phyloP scores from a whole-genome alignment of 768 basidiomycete species.

The Podaxis carcinomalis region DNA sequence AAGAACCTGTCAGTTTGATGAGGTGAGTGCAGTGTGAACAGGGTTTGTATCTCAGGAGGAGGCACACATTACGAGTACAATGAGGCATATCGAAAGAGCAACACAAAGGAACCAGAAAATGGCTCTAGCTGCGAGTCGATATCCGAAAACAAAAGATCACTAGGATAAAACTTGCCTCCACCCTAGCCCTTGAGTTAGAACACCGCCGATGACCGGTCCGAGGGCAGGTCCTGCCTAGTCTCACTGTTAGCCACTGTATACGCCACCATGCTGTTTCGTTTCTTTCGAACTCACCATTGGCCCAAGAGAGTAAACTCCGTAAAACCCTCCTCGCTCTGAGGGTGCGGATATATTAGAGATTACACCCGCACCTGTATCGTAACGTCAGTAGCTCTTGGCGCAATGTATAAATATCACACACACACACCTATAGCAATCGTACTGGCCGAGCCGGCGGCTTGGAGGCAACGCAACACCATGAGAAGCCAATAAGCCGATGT shows the following conservation, averaged over 20 bases:
- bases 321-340: constrained; percentile 70
- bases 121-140: constrained; percentile 29
- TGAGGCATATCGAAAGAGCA: constrained; percentile 37
- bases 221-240: constrained; percentile 50
- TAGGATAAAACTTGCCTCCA: constrained; percentile 45
- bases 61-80: constrained; percentile 42
- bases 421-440: constrained; percentile 61
- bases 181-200: constrained; percentile 51
- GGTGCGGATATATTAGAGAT: constrained; percentile 74
- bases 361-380: constrained; percentile 57
- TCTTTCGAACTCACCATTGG: constrained; percentile 40
- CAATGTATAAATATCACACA: constrained; percentile 11
- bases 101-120: constrained; percentile 65
- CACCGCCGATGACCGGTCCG: constrained; percentile 59
- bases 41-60: constrained; percentile 6
- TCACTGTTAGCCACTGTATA: not conserved
- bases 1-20: constrained; percentile 31
- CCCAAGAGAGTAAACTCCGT: constrained; percentile 61
- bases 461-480: constrained; percentile 73
- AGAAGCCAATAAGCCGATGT: constrained; percentile 71
- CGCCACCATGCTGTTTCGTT: not conserved
- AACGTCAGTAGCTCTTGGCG: not conserved
- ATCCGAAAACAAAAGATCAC: not conserved
- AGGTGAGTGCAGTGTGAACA: constrained; percentile 13
- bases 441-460: constrained; percentile 75